These are phyloP conservation scores for Cladobotryum protrusum DNA, from an alignment of 2,329 filamentous ascomycete genomes.

Conservation along the genomic window DNA sequence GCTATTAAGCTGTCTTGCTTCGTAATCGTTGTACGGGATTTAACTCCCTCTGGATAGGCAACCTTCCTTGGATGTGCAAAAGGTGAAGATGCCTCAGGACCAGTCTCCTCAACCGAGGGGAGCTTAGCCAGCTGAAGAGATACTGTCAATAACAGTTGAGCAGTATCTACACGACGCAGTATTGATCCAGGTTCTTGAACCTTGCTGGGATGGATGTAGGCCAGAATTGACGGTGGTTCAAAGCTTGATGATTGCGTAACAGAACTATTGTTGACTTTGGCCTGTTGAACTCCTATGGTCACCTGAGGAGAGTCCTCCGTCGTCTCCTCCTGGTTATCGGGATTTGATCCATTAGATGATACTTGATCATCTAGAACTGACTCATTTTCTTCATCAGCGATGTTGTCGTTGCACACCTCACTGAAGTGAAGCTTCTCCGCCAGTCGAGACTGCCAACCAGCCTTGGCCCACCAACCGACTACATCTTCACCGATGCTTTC, in stretches of 20 bases:
- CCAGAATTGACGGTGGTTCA: constrained; percentile 64
- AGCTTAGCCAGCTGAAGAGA: constrained; percentile 85
- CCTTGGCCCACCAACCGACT: constrained; percentile 92
- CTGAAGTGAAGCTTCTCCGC: constrained; percentile 69
- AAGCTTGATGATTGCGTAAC: constrained; percentile 11
- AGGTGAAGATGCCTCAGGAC: constrained; percentile 54
- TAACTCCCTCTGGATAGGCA: constrained; percentile 75
- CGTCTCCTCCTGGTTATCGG: constrained; percentile 14
- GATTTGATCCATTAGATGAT: constrained; percentile 21
- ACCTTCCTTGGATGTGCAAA: constrained; percentile 77
- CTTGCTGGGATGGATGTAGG: constrained; percentile 67
- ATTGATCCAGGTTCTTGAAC: constrained; percentile 48
- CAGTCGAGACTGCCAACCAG: constrained; percentile 80
- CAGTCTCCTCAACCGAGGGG: constrained; percentile 60
- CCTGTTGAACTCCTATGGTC: background rate
- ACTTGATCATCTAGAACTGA: constrained; percentile 23
- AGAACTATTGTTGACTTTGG: constrained; percentile 2
- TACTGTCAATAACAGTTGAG: constrained; percentile 70
- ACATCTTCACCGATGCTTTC: constrained; percentile 89
- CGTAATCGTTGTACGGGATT: constrained; percentile 74
- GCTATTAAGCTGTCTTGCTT: constrained; percentile 76
- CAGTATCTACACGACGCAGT: constrained; percentile 83
- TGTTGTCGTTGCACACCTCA: constrained; percentile 46
- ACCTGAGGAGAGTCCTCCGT: background rate
- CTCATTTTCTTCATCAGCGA: constrained; percentile 33